Percentiles rank a stretch among this genome's conserved stretches.
phyloP scores from a whole-genome alignment of 2,329 filamentous ascomycete species.

The Diaporthe ilicicola region DNA sequence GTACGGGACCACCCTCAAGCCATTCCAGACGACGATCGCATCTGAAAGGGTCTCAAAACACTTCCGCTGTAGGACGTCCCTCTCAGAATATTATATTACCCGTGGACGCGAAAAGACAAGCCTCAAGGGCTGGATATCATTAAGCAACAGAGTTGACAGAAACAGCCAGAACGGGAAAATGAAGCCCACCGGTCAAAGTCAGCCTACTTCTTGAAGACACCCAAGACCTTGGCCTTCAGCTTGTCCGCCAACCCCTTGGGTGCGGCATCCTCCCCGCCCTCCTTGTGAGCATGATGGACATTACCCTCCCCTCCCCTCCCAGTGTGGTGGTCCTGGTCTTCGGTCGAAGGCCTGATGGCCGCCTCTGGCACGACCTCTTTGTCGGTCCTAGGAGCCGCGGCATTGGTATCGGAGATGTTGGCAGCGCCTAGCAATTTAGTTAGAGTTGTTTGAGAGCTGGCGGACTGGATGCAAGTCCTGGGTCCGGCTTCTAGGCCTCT shows the following conservation, averaged over 20 bases:
- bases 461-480: not conserved
- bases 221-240: slow-evolving; percentile 64
- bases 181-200: not conserved
- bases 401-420: slow-evolving; percentile 63
- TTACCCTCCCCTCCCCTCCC: slow-evolving; percentile 70
- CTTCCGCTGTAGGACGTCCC: not conserved
- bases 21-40: too few species aligned
- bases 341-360: slow-evolving; percentile 57
- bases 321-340: slow-evolving; percentile 62
- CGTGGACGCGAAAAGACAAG: not conserved
- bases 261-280: slow-evolving; percentile 36
- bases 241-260: slow-evolving; percentile 62
- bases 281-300: slow-evolving; percentile 50
- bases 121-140: slow-evolving; percentile 22
- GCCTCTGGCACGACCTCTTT: slow-evolving; percentile 61
- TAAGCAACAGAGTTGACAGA: not conserved
- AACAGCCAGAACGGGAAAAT: not conserved
- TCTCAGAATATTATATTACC: not conserved
- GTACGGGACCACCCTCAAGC: too few species aligned
- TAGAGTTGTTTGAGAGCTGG: not conserved
- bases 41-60: too few species aligned
- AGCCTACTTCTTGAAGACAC: slow-evolving; percentile 55
- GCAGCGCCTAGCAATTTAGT: slow-evolving; percentile 55
- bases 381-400: slow-evolving; percentile 54
- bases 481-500: not conserved